Evolutionary conservation across 1,284 basidiomycete genomes (phyloP), one percentile per base, ranked within the genome.

Genomic region (Abortiporus biennis): DNA sequence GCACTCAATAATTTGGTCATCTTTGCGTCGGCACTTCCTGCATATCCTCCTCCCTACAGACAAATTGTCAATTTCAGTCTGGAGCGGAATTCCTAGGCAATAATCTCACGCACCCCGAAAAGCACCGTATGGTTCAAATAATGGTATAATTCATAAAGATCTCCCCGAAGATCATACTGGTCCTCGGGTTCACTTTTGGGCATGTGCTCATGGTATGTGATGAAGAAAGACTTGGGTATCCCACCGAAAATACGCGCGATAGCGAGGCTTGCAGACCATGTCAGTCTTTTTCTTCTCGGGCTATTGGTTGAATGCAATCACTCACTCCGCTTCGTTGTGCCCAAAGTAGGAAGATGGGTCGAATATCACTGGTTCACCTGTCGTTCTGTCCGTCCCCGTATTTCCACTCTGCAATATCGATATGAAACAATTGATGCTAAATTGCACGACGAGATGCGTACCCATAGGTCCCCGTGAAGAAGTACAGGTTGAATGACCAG

Each of bases 401-500:
- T 88, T 88, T 12, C 86, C 85, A 46, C 79, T 85, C 85, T 86
- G 44, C 16, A 13, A 15, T 12, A 21, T 9, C 17, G 29, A 29
- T 45, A 13, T 20, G 36, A 27, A 15, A 34, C 15, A 13, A 37
- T 21, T 23, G 32, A 38, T 21, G 36, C 17, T 25, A 19, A 21
- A 11, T 27, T 23, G 15, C 17, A 15, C 22, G 19, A 44, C 5
- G 16, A 11, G 6, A 4, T 3, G 22, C 12, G 49, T 56, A 83
- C 84, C 90, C 91, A 94, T 34, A 93, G 70, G 61, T 93, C 91
- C 2, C 91, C 91, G 53, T 94, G 91, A 3, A 91, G 63, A 16
- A 92, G 72, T 1, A 86, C 87, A 2, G 91, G 89, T 38, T 78
- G 61, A 6, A 91, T 72, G 1, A 69, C 66, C 27, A 85, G 59